Percentiles rank a stretch among this genome's conserved stretches.
Conservation (phyloP, 768 basidiomycete species). For the Russula earlei region DNA sequence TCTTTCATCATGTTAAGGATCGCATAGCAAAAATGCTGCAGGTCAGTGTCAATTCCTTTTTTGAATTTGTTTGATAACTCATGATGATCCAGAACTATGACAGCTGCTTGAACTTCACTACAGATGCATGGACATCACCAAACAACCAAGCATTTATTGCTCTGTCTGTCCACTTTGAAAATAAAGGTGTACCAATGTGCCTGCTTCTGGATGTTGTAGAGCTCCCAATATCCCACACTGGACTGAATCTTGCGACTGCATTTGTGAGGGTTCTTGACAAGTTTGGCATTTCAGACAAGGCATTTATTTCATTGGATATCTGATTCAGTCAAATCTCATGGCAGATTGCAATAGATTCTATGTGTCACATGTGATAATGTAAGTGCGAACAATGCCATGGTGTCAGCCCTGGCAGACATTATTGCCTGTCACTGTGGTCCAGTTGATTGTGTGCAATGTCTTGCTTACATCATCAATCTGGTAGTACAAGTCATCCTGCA, state of each 20-base stretch:
- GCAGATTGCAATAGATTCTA: too few species aligned
- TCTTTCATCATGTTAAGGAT: constrained; percentile 25
- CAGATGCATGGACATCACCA: not conserved
- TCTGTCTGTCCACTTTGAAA: not conserved
- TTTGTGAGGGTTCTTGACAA: not conserved
- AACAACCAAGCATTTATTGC: not conserved
- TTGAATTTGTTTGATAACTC: too few species aligned
- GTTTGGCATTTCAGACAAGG: constrained; percentile 27
- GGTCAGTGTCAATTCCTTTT: too few species aligned
- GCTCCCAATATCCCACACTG: not conserved
- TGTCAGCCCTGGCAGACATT: too few species aligned
- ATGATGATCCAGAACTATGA: constrained; percentile 10
- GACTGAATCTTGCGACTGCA: not conserved
- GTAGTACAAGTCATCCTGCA: constrained; percentile 27
- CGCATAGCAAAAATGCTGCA: constrained; percentile 22
- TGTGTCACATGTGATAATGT: too few species aligned
- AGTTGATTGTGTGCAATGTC: constrained; percentile 30
- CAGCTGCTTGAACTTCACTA: not conserved
- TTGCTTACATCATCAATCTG: constrained; percentile 32
- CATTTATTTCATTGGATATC: constrained; percentile 2
- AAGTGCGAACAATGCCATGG: too few species aligned
- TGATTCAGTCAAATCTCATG: constrained; percentile 23
- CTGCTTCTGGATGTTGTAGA: not conserved
- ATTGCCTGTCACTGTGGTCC: too few species aligned
- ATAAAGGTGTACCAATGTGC: not conserved